Conservation (phyloP, 495 filamentous ascomycete species). For the Aspergillus kassunensis region DNA sequence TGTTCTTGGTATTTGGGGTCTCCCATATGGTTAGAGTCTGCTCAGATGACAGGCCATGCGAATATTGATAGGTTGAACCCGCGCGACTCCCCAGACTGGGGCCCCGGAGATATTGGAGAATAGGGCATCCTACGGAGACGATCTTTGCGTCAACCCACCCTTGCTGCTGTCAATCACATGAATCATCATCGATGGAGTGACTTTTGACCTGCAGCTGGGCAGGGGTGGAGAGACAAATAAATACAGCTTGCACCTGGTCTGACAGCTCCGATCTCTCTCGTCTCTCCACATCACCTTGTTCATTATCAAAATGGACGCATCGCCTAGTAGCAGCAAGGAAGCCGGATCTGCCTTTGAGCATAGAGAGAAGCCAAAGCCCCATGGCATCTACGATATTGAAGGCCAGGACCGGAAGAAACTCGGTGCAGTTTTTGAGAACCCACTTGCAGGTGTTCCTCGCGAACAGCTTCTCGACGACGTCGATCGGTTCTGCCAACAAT, state of each 20-base stretch:
- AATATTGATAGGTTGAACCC: neutral
- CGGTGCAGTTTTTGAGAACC: conserved; percentile 40
- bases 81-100: neutral
- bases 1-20: neutral
- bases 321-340: neutral
- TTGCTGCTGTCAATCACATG: neutral
- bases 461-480: conserved; percentile 48
- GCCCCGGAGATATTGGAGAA: neutral
- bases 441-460: conserved; percentile 45
- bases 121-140: neutral
- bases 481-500: conserved; percentile 43
- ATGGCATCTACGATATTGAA: conserved; percentile 5
- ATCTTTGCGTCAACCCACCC: neutral
- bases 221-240: neutral
- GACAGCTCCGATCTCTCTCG: neutral
- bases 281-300: neutral
- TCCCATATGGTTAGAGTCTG: neutral
- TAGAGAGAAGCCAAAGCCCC: neutral
- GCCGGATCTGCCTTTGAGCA: neutral
- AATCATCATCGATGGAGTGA: neutral
- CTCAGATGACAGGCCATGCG: neutral
- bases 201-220: no score
- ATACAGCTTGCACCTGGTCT: neutral
- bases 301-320: neutral
- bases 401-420: conserved; percentile 1